A percentile compares a stretch with the other conserved stretches of the same genome.
These are phyloP conservation scores for Naegleria gruberi DNA, from an alignment of 208 protist genomes.

Conservation along the genomic window DNA sequence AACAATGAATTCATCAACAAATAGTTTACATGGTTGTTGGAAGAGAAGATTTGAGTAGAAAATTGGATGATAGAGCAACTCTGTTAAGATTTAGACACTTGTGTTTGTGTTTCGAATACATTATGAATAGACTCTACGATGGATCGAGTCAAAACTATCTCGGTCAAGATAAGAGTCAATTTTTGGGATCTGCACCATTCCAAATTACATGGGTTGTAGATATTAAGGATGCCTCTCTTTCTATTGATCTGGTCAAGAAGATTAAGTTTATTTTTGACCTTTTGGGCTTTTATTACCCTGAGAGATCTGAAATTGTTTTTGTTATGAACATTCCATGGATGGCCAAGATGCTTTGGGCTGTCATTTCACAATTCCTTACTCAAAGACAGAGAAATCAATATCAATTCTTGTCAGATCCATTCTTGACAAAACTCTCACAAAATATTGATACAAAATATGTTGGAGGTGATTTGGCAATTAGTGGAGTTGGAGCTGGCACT, in stretches of 20 bases:
- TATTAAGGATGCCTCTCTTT: not conserved
- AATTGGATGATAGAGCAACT: not conserved
- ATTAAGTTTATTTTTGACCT: not conserved
- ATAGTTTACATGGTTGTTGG: not conserved
- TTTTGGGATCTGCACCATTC: not conserved
- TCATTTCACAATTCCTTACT: not conserved
- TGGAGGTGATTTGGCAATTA: not conserved
- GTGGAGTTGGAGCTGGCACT: not conserved
- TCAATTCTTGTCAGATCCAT: not conserved
- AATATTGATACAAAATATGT: not conserved
- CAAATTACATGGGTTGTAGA: slow-evolving; percentile 2
- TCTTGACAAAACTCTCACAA: not conserved
- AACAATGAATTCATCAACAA: no score
- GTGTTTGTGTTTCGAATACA: not conserved
- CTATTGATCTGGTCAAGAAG: not conserved
- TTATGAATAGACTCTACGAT: not conserved
- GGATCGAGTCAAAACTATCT: not conserved
- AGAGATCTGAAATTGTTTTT: not conserved
- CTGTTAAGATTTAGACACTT: not conserved
- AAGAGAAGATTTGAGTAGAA: not conserved
- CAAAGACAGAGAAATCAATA: not conserved
- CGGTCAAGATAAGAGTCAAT: not conserved
- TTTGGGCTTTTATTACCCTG: not conserved
- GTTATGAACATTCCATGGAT: not conserved
- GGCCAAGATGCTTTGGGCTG: not conserved